Evolutionary conservation across 345 rosid genomes (phyloP), one percentile per base, ranked within the genome.

Genomic region (Syzygium aqueum): DNA sequence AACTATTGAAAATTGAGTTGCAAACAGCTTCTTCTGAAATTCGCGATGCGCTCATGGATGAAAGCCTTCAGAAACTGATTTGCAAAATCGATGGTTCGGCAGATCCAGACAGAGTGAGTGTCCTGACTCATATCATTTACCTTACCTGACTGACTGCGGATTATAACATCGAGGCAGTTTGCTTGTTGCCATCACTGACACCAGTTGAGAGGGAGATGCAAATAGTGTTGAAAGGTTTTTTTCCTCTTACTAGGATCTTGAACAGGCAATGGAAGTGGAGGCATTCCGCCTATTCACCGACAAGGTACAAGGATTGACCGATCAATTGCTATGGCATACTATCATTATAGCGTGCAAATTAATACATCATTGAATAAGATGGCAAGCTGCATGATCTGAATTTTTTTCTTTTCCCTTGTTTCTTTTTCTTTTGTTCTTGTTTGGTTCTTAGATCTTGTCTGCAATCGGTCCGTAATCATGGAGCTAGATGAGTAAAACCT

Each of bases 191-290:
- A 50, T 40, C 13, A 9, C 21, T 5, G 13, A 10, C 40, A 52
- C 59, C 54, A 77, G 23, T 28, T 83, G 22, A 12, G 77, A 87
- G 37, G 25, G 25, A 51, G 25, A 23, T 83, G 57, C 25, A 7
- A 7, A 23, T 53, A 22, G 30, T 85, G 53, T 28, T 77, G 40
- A 88, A 77, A 91, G 84, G 80, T 40, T 53, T 77, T 50, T 51
- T 61, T 51, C 77, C 85, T 83, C 46, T 88, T 85, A 65, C 54
- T 86, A 93, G 96, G 95, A 91, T 88, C 92, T 95, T 2, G 93
- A 91, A 65, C 93, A 91, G 87, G 96, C 95, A 84, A 92, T 91
- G 95, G 93, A 86, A 87, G 87, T 85, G 85, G 95, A 93, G 61
- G 90, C 40, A 57, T 94, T 94, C 61, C 91, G 88, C 77, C 86